Percentiles rank a stretch among this genome's conserved stretches.
Evolutionary conservation across 1,284 basidiomycete genomes (phyloP).

Genomic region (Ceratobasidium sp.): DNA sequence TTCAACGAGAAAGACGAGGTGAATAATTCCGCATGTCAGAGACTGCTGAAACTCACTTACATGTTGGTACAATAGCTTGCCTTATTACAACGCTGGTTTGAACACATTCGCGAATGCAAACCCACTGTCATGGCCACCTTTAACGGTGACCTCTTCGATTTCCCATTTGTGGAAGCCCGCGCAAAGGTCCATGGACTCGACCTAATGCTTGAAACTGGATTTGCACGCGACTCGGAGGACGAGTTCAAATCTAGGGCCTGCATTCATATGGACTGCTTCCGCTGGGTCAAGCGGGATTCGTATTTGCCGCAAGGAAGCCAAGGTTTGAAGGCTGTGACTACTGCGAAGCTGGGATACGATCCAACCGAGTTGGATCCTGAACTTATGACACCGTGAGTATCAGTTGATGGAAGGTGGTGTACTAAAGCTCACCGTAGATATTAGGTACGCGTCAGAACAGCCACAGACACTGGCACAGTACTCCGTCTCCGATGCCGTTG

Average conservation of each 20-base stretch:
- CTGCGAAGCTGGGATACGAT: constrained; percentile 95
- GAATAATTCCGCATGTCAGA: constrained; percentile 49
- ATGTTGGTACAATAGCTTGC: constrained; percentile 66
- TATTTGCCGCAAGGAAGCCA: constrained; percentile 99
- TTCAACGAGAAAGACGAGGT: constrained; percentile 97
- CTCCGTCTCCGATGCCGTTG: constrained; percentile 99
- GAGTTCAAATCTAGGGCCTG: constrained; percentile 96
- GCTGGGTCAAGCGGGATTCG: constrained; percentile 99
- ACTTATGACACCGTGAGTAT: constrained; percentile 94
- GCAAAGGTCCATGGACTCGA: constrained; percentile 92
- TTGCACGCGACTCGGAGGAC: constrained; percentile 90
- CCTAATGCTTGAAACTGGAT: constrained; percentile 96
- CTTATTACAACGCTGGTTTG: constrained; percentile 89
- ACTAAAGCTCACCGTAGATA: not conserved
- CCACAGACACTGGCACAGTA: constrained; percentile 96
- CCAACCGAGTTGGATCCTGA: constrained; percentile 99
- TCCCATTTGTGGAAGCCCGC: constrained; percentile 95
- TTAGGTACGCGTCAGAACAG: constrained; percentile 94
- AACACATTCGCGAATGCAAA: constrained; percentile 91
- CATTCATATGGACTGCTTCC: constrained; percentile 99
- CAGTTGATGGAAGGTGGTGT: not conserved
- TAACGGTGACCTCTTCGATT: constrained; percentile 99
- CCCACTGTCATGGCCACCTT: constrained; percentile 99
- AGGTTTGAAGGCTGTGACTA: constrained; percentile 98
- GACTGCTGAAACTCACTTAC: not conserved